phyloP scores from a whole-genome alignment of 805 yeast genomes.

The Dipodascus albidus region DNA sequence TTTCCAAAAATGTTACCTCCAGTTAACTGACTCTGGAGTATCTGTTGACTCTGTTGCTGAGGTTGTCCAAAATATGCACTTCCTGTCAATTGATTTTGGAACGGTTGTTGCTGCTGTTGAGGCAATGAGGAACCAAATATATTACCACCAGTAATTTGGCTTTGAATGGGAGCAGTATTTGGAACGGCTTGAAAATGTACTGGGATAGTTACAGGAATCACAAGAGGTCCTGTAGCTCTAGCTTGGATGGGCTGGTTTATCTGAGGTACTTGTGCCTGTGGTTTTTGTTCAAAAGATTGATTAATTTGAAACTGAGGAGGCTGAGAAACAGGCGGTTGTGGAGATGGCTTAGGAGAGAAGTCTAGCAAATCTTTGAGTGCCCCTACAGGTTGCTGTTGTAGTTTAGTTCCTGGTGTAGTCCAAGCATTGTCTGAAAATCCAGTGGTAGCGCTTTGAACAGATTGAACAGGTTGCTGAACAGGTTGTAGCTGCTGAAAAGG shows the following conservation, averaged over 20 bases:
- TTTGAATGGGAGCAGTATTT: slow-evolving; percentile 10
- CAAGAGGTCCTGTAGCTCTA: slow-evolving; percentile 26
- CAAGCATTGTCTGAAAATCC: slow-evolving; percentile 5
- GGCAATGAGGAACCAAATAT: slow-evolving; percentile 24
- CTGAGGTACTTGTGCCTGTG: slow-evolving; percentile 7
- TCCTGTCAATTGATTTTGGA: too few species aligned
- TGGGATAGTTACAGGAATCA: slow-evolving; percentile 24
- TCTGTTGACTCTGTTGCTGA: too few species aligned
- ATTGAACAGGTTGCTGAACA: slow-evolving; percentile 29
- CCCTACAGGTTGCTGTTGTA: slow-evolving; percentile 23
- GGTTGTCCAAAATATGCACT: too few species aligned
- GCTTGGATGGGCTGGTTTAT: slow-evolving; percentile 9
- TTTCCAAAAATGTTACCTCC: neutral
- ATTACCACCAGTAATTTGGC: slow-evolving; percentile 29
- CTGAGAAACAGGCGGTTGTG: slow-evolving; percentile 9
- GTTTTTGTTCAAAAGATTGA: neutral
- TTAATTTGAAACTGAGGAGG: slow-evolving; percentile 8
- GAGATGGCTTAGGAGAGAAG: slow-evolving; percentile 17
- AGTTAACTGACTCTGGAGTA: neutral
- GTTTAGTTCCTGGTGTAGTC: slow-evolving; percentile 9
- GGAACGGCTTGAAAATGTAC: neutral
- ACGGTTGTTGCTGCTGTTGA: slow-evolving; percentile 15
- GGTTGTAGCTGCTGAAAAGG: slow-evolving; percentile 83
- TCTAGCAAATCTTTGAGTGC: slow-evolving; percentile 23
- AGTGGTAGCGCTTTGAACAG: slow-evolving; percentile 12